Conservation (phyloP, 164 flowering plant species). For the Nymphaea colorata region DNA sequence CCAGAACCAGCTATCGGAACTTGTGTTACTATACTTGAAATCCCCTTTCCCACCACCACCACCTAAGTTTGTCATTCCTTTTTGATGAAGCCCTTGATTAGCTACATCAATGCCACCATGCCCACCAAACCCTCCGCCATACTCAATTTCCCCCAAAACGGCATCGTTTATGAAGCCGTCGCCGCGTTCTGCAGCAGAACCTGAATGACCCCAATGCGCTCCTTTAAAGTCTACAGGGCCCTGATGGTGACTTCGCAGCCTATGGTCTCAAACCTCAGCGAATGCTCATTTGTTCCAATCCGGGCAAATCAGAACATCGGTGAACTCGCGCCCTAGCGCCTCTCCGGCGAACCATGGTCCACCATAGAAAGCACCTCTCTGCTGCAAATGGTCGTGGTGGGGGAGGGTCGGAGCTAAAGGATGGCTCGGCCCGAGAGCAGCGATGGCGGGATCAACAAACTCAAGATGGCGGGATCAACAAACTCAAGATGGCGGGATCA, state of each 20-base stretch:
- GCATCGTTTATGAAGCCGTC: background rate
- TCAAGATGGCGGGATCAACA: no score
- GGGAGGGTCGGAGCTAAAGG: constrained; percentile 15
- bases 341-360: constrained; percentile 7
- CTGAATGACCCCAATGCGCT: background rate
- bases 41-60: background rate
- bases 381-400: constrained; percentile 15
- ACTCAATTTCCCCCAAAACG: background rate
- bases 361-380: constrained; percentile 13
- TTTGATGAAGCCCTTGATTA: background rate
- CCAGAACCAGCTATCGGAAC: constrained; percentile 15
- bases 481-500: constrained; percentile 85
- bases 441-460: constrained; percentile 74
- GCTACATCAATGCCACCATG: background rate
- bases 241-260: background rate
- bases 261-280: background rate
- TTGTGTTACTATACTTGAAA: constrained; percentile 17
- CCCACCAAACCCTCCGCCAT: background rate
- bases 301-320: background rate
- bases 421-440: constrained; percentile 56
- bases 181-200: background rate
- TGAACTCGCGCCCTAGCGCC: background rate
- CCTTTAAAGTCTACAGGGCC: background rate
- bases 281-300: background rate
- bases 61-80: background rate